Evolutionary conservation across 192 early-diverging fungal species (phyloP).

Genomic region (Coemansia guatemalensis): DNA sequence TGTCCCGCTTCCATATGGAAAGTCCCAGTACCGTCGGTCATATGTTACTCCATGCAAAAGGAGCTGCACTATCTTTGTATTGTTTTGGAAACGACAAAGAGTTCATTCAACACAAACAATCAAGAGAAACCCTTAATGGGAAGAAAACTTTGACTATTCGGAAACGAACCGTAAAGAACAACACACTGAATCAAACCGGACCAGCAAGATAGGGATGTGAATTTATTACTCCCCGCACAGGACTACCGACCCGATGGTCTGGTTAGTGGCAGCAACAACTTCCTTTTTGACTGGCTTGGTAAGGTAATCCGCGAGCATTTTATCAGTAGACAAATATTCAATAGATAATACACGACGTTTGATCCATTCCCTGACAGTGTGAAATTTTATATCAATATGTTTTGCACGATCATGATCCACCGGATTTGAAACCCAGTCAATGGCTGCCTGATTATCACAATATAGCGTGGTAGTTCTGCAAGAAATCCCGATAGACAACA

Average conservation of each 20-base stretch:
- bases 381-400: not conserved
- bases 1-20: too few relatives aligned
- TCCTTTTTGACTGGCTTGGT: not conserved
- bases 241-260: not conserved
- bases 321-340: not conserved
- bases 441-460: not conserved
- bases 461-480: not conserved
- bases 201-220: not conserved
- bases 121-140: too few relatives aligned
- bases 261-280: not conserved
- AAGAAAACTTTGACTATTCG: too few relatives aligned
- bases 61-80: too few relatives aligned
- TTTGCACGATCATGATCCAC: not conserved
- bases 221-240: not conserved
- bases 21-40: too few relatives aligned
- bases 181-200: too few relatives aligned
- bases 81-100: too few relatives aligned
- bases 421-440: not conserved
- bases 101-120: too few relatives aligned
- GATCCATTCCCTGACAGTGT: not conserved
- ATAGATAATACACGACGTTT: not conserved
- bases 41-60: too few relatives aligned
- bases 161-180: too few relatives aligned
- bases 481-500: not conserved
- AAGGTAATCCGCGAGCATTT: not conserved